Percentiles rank a stretch among this genome's conserved stretches.
Evolutionary conservation across 306 rosid species (phyloP).

Genomic region (Cyamopsis tetragonoloba): DNA sequence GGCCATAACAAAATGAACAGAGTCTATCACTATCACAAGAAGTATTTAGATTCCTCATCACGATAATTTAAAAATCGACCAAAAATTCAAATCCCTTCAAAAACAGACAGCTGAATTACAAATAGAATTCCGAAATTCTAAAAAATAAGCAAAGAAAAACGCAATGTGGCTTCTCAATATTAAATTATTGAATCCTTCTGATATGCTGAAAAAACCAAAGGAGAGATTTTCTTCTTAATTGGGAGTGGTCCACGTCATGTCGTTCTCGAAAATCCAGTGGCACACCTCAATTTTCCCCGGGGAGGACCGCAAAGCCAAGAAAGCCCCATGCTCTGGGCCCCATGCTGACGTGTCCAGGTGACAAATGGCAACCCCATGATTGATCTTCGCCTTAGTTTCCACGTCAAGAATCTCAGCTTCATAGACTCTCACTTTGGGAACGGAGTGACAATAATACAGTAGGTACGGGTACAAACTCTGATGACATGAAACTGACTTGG

Average conservation of each 20-base stretch:
- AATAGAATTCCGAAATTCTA: background rate
- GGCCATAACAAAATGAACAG: background rate
- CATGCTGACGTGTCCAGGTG: conserved; percentile 79
- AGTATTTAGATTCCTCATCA: background rate
- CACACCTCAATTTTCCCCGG: conserved; percentile 40
- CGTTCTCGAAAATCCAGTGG: conserved; percentile 50
- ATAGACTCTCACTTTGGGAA: conserved; percentile 69
- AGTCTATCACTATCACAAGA: background rate
- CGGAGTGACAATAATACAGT: conserved; percentile 83
- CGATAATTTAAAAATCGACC: background rate
- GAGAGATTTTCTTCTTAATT: conserved; percentile 5
- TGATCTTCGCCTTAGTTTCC: conserved; percentile 24
- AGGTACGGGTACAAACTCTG: conserved; percentile 84
- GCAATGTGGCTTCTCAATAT: background rate
- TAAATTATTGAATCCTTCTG: background rate
- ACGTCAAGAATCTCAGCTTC: conserved; percentile 59
- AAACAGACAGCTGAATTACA: conserved; percentile 6
- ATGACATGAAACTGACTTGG: conserved; percentile 77
- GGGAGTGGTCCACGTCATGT: conserved; percentile 66
- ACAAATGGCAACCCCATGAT: conserved; percentile 71
- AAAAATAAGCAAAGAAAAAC: background rate
- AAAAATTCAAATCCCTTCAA: background rate
- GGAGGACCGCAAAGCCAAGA: conserved; percentile 40
- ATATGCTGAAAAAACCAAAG: background rate
- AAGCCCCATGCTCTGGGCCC: conserved; percentile 72